Percentiles rank a stretch among this genome's conserved stretches.
Evolutionary conservation across 1,139 yeast species (phyloP).

Genomic region (Saccharomyces pastorianus): DNA sequence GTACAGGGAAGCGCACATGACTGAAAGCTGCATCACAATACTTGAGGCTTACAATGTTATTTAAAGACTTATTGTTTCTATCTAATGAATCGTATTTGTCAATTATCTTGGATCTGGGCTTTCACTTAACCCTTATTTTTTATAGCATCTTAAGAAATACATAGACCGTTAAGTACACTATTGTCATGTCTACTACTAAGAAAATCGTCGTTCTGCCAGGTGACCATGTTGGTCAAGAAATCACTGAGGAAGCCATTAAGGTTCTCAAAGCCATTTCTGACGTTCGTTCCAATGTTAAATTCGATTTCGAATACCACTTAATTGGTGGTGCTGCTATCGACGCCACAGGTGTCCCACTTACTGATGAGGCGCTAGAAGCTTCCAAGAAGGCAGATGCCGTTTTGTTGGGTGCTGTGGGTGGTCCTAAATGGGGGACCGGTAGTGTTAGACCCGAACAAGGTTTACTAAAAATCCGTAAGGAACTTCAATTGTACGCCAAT

Average conservation of each 20-base stretch:
- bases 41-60: background rate
- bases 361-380: constrained; percentile 78
- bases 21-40: background rate
- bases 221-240: constrained; percentile 93
- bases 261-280: constrained; percentile 72
- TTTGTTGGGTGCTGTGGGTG: constrained; percentile 94
- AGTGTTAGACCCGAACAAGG: constrained; percentile 96
- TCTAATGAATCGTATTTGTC: background rate
- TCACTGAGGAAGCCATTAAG: constrained; percentile 82
- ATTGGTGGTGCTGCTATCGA: constrained; percentile 99
- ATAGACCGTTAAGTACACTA: background rate
- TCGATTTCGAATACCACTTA: constrained; percentile 71
- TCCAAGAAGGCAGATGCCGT: constrained; percentile 89
- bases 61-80: background rate
- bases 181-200: constrained; percentile 34
- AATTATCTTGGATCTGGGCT: too few relatives aligned
- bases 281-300: constrained; percentile 54
- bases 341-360: constrained; percentile 87
- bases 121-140: background rate
- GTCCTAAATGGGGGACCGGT: constrained; percentile 95
- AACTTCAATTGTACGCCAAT: constrained; percentile 86
- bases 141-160: background rate
- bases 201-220: constrained; percentile 86
- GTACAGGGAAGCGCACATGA: background rate
- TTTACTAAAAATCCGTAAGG: constrained; percentile 84